These are phyloP conservation scores for Diaporthe destruens DNA, from an alignment of 2,329 filamentous ascomycete species.

Conservation along the genomic window DNA sequence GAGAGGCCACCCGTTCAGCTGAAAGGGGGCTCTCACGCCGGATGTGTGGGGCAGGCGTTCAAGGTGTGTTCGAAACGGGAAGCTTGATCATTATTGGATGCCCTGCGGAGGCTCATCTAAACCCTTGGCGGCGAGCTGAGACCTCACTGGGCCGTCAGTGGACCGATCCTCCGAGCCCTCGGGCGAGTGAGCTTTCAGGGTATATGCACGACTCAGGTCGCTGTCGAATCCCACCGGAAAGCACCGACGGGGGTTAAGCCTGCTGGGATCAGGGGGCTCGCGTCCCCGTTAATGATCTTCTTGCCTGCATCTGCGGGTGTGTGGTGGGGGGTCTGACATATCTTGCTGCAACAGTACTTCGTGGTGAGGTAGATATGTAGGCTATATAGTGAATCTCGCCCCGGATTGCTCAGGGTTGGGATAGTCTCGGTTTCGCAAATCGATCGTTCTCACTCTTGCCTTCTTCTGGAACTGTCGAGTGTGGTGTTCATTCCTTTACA, in stretches of 20 bases:
- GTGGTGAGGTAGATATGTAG: not conserved
- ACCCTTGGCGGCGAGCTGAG: conserved; percentile 28
- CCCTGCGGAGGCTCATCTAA: conserved; percentile 29
- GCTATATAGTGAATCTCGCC: conserved; percentile 13
- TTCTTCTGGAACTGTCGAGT: conserved; percentile 20
- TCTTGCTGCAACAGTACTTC: not conserved
- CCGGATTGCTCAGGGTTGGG: not conserved
- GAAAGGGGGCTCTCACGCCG: conserved; percentile 26
- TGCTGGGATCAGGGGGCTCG: conserved; percentile 25
- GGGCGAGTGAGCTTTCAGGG: conserved; percentile 30
- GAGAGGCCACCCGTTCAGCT: conserved; percentile 14
- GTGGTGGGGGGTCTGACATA: not conserved
- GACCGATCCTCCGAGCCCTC: conserved; percentile 12
- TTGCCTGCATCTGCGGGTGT: conserved; percentile 17
- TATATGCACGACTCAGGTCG: conserved; percentile 29
- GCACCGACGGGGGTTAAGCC: conserved; percentile 18
- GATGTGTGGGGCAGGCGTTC: not conserved
- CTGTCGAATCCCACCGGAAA: conserved; percentile 26
- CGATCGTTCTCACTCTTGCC: conserved; percentile 14
- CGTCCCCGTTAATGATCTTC: conserved; percentile 27
- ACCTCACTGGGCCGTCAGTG: conserved; percentile 14
- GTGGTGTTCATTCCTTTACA: conserved; percentile 31
- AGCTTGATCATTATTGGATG: conserved; percentile 25
- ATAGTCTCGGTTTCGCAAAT: not conserved
- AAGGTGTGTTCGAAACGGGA: conserved; percentile 4